phyloP scores from a whole-genome alignment of 148 eudicot genomes.

The Camellia japonica region DNA sequence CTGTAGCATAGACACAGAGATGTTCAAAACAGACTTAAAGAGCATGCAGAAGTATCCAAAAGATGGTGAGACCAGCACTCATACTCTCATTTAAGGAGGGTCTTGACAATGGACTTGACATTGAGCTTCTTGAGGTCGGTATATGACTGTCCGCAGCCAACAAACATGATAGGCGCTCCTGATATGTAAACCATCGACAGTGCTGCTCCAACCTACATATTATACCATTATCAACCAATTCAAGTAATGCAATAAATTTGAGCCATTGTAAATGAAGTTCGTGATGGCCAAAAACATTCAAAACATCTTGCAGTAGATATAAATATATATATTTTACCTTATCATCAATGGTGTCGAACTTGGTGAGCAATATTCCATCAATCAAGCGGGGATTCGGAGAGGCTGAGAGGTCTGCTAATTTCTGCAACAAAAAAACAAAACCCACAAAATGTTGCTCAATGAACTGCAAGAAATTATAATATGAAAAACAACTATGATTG shows the following conservation, averaged over 20 bases:
- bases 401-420: constrained; percentile 74
- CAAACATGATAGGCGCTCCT: constrained; percentile 98
- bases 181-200: constrained; percentile 92
- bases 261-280: not conserved
- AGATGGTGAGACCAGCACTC: not conserved
- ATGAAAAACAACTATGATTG: not conserved
- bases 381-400: constrained; percentile 77
- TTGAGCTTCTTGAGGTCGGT: constrained; percentile 91
- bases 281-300: no score
- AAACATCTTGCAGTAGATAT: not conserved
- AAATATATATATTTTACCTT: constrained; percentile 43
- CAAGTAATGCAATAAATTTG: not conserved
- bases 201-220: constrained; percentile 87
- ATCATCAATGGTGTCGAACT: constrained; percentile 94
- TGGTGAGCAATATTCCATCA: constrained; percentile 93
- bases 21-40: not conserved
- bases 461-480: not conserved
- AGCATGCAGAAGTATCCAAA: not conserved
- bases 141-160: constrained; percentile 94
- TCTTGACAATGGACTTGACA: constrained; percentile 89
- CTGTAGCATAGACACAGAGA: constrained; percentile 12
- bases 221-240: not conserved
- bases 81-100: constrained; percentile 69
- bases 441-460: not conserved
- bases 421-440: constrained; percentile 40